phyloP scores from a whole-genome alignment of 352 stramenopile genomes.

The Blastocystis hominis region DNA sequence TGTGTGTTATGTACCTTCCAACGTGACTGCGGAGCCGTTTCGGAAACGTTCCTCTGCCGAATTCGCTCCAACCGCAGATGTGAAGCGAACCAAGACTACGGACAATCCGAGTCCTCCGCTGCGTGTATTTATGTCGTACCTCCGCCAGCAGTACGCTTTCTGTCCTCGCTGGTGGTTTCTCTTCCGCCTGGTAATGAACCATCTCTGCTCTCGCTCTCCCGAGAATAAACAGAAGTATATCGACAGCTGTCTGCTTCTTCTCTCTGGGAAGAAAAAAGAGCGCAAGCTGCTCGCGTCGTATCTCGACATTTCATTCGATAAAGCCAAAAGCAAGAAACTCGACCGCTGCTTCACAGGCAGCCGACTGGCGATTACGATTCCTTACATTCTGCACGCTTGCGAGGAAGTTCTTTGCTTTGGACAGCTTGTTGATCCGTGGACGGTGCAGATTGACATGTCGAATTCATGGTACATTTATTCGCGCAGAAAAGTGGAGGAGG shows the following conservation, averaged over 20 bases:
- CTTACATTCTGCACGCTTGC: not conserved
- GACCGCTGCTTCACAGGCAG: slow-evolving; percentile 22
- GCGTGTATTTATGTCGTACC: slow-evolving; percentile 26
- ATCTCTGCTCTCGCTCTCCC: not conserved
- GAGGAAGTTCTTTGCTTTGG: slow-evolving; percentile 4
- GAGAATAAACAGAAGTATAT: slow-evolving; percentile 3
- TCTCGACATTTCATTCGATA: slow-evolving; percentile 17
- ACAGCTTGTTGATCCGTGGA: not conserved
- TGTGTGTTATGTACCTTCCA: not conserved
- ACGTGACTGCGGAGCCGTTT: not conserved
- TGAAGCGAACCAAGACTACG: not conserved
- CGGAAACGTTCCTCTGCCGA: not conserved
- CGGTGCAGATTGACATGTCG: not conserved
- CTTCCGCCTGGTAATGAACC: slow-evolving; percentile 1
- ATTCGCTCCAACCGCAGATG: not conserved
- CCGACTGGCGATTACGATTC: not conserved
- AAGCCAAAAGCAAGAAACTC: not conserved
- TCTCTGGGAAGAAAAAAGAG: slow-evolving; percentile 12
- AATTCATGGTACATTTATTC: not conserved
- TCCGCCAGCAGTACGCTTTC: slow-evolving; percentile 47
- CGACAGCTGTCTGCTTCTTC: not conserved
- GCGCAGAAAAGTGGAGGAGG: not conserved
- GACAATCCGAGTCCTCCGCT: not conserved
- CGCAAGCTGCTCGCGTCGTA: slow-evolving; percentile 6
- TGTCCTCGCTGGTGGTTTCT: slow-evolving; percentile 48